Evolutionary conservation across 2,329 filamentous ascomycete genomes (phyloP).

Genomic region (Zymoseptoria ardabiliae): DNA sequence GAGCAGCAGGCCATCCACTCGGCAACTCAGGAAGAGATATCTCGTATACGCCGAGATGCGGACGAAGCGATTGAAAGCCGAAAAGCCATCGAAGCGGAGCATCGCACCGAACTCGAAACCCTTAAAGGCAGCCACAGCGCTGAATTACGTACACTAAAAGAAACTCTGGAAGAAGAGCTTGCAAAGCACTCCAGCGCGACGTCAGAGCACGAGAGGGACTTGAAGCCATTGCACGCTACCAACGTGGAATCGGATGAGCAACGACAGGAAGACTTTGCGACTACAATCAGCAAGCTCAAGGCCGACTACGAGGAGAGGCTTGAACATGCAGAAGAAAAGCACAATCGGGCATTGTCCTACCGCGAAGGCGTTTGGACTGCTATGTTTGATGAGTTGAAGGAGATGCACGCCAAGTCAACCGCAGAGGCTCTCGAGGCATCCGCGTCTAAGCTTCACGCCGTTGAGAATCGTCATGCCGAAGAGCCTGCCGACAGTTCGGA

Average conservation of each 20-base stretch:
- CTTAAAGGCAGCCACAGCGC: slow-evolving; percentile 3
- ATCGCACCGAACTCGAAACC: slow-evolving; percentile 6
- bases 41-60: slow-evolving; percentile 3
- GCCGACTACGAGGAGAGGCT: slow-evolving; percentile 3
- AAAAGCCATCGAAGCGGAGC: slow-evolving; percentile 1
- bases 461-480: slow-evolving; percentile 10
- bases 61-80: slow-evolving; percentile 5
- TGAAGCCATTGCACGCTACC: slow-evolving; percentile 5
- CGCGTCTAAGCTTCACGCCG: slow-evolving; percentile 8
- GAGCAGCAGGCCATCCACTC: slow-evolving; percentile 7
- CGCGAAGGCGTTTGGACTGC: slow-evolving; percentile 16
- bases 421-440: slow-evolving; percentile 6
- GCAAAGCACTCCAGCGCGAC: slow-evolving; percentile 1
- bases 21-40: slow-evolving; percentile 1
- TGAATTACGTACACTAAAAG: slow-evolving; percentile 2
- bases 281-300: neutral
- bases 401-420: slow-evolving; percentile 14
- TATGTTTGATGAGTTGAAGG: slow-evolving; percentile 15
- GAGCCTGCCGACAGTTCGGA: slow-evolving; percentile 1
- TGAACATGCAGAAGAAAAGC: slow-evolving; percentile 6
- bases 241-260: neutral
- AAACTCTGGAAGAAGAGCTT: slow-evolving; percentile 8
- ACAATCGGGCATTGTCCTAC: slow-evolving; percentile 14
- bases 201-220: slow-evolving; percentile 2
- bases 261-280: neutral